Percentiles rank a stretch among this genome's conserved stretches.
phyloP scores from a whole-genome alignment of 768 basidiomycete genomes.

The Suillus subluteus region DNA sequence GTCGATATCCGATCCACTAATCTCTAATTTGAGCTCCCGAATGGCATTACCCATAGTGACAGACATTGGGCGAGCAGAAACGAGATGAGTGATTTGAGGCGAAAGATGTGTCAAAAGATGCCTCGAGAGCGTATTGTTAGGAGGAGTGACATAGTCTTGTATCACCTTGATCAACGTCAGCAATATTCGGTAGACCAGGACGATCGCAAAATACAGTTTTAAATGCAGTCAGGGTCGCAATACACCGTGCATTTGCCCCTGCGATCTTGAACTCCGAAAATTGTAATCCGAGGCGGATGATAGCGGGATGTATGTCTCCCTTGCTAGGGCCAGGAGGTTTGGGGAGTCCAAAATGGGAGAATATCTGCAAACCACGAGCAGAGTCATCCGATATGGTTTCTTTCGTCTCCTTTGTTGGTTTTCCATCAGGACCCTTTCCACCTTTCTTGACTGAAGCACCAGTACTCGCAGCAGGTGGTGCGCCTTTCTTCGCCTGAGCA shows the following conservation, averaged over 20 bases:
- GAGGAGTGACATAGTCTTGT: conserved; percentile 86
- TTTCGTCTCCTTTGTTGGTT: conserved; percentile 29
- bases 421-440: conserved; percentile 24
- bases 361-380: conserved; percentile 73
- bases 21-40: conserved; percentile 92
- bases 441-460: conserved; percentile 26
- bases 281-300: conserved; percentile 84
- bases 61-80: conserved; percentile 87
- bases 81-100: conserved; percentile 90
- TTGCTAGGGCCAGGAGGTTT: conserved; percentile 59
- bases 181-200: background rate
- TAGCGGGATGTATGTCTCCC: conserved; percentile 89
- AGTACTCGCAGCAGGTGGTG: no score
- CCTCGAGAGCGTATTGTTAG: conserved; percentile 83
- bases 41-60: conserved; percentile 95
- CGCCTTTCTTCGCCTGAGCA: conserved; percentile 31
- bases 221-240: conserved; percentile 89
- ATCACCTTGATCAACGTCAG: conserved; percentile 63
- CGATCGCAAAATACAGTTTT: conserved; percentile 67
- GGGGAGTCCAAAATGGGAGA: conserved; percentile 83
- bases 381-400: conserved; percentile 36
- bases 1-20: conserved; percentile 90
- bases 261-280: conserved; percentile 92
- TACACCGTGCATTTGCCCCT: conserved; percentile 95
- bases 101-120: conserved; percentile 92